A percentile compares a stretch with the other conserved stretches of the same genome.
These are phyloP conservation scores for Lachancea kluyveri DNA, from an alignment of 805 yeast genomes.

Conservation along the genomic window DNA sequence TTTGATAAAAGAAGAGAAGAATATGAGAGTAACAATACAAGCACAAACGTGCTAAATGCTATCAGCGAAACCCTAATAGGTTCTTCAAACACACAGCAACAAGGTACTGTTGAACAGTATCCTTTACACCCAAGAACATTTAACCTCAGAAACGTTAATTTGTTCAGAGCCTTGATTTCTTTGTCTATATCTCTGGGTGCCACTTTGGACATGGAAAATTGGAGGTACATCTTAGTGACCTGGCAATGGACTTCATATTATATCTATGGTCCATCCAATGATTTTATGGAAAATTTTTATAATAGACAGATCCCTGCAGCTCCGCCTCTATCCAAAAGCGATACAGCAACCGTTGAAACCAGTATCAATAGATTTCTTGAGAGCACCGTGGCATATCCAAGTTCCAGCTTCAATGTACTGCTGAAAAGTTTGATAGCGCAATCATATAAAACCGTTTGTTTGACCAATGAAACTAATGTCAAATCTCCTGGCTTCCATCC, in stretches of 20 bases:
- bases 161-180: slow-evolving; percentile 73
- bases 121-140: slow-evolving; percentile 37
- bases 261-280: slow-evolving; percentile 52
- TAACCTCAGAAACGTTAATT: slow-evolving; percentile 62
- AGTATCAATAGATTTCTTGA: slow-evolving; percentile 59
- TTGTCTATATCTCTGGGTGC: slow-evolving; percentile 81
- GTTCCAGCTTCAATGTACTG: slow-evolving; percentile 43
- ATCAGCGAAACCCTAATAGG: slow-evolving; percentile 21
- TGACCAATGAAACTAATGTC: slow-evolving; percentile 4
- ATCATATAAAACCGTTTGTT: slow-evolving; percentile 26
- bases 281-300: slow-evolving; percentile 29
- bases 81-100: slow-evolving; percentile 2
- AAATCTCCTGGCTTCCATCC: slow-evolving; percentile 18
- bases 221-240: slow-evolving; percentile 58
- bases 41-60: slow-evolving; percentile 13
- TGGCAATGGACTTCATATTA: slow-evolving; percentile 76
- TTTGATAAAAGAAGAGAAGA: slow-evolving; percentile 42
- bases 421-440: slow-evolving; percentile 41
- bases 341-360: slow-evolving; percentile 44
- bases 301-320: slow-evolving; percentile 37
- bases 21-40: neutral
- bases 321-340: slow-evolving; percentile 39
- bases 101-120: neutral
- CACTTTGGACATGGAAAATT: slow-evolving; percentile 48
- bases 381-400: slow-evolving; percentile 51